Conservation (phyloP, 106 monocot genomes). For the Phalaenopsis equestris region DNA sequence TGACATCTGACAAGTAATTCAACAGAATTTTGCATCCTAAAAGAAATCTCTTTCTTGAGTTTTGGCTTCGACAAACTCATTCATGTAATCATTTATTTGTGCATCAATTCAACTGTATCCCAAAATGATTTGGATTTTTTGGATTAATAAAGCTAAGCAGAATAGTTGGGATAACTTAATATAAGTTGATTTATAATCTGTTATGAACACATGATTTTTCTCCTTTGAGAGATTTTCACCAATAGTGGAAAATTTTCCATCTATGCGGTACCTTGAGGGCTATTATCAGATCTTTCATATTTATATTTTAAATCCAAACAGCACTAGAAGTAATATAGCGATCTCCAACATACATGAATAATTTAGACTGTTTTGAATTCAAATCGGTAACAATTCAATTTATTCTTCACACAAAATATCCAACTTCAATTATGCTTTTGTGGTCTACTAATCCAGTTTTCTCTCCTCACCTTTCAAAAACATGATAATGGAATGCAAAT, state of each 20-base stretch:
- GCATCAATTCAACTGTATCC: background rate
- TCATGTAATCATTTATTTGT: background rate
- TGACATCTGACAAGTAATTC: background rate
- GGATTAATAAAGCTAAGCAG: background rate
- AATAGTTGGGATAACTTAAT: background rate
- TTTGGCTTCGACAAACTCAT: background rate
- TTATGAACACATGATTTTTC: background rate
- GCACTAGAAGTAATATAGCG: background rate
- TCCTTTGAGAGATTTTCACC: background rate
- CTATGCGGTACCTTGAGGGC: background rate
- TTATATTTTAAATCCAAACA: background rate
- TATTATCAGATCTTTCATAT: background rate
- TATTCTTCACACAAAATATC: background rate
- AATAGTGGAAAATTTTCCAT: background rate
- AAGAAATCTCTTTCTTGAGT: background rate
- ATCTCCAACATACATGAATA: background rate
- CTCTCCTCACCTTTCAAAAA: background rate
- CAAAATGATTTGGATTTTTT: background rate
- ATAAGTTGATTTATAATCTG: background rate
- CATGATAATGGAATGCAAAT: background rate
- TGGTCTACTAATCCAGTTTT: slow-evolving; percentile 1
- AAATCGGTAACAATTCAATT: background rate
- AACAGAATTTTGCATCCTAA: background rate
- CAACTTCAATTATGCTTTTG: background rate
- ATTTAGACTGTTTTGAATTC: background rate